Evolutionary conservation across 106 monocot genomes (phyloP).

Genomic region (Dendrobium chrysotoxum): DNA sequence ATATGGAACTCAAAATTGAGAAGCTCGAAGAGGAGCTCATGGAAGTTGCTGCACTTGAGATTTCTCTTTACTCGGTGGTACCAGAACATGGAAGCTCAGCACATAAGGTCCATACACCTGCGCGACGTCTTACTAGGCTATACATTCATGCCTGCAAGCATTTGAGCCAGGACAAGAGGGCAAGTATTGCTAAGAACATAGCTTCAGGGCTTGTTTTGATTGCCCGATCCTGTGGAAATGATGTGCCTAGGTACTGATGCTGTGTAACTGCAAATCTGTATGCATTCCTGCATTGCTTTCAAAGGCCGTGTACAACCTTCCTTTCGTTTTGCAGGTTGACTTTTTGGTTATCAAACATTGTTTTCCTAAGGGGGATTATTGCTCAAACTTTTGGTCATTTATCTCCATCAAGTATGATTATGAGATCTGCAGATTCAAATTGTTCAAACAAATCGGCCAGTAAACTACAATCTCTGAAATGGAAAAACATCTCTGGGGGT

Average conservation of each 20-base stretch:
- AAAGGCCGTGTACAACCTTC: not conserved
- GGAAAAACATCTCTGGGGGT: conserved; percentile 21
- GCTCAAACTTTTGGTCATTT: conserved; percentile 68
- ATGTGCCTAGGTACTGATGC: conserved; percentile 73
- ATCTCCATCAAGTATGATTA: conserved; percentile 23
- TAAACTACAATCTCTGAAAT: conserved; percentile 21
- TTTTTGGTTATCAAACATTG: conserved; percentile 88
- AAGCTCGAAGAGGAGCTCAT: conserved; percentile 89
- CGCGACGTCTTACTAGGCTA: conserved; percentile 79
- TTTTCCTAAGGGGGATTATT: conserved; percentile 78
- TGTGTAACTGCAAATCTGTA: not conserved
- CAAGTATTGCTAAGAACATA: conserved; percentile 75
- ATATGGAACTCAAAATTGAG: conserved; percentile 69
- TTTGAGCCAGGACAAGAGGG: conserved; percentile 62
- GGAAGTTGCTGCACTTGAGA: conserved; percentile 96
- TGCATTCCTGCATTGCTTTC: not conserved
- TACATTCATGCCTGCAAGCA: conserved; percentile 87
- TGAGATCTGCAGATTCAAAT: conserved; percentile 38
- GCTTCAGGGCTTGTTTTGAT: conserved; percentile 83
- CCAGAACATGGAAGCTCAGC: conserved; percentile 93
- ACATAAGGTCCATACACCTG: conserved; percentile 94
- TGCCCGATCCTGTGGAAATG: conserved; percentile 87
- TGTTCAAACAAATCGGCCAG: conserved; percentile 32
- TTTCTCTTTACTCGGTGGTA: conserved; percentile 89
- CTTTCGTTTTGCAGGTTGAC: conserved; percentile 61